Evolutionary conservation across 306 rosid genomes (phyloP).

Genomic region (Pachyrhizus erosus): DNA sequence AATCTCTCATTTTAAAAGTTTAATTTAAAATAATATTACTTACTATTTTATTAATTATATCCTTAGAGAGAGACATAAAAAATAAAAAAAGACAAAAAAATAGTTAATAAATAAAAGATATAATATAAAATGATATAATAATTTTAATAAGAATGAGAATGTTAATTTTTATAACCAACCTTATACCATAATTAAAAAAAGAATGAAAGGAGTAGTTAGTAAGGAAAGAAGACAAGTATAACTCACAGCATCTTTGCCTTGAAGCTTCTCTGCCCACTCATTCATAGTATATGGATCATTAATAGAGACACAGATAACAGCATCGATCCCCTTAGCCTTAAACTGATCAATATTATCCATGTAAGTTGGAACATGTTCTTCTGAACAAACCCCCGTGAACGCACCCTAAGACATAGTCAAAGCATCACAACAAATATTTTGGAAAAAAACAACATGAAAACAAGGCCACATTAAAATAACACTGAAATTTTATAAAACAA

Average conservation of each 20-base stretch:
- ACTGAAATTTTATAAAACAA: not conserved
- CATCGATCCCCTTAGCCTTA: conserved; percentile 78
- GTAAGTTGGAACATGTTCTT: conserved; percentile 89
- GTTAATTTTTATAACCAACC: not conserved
- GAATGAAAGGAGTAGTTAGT: not conserved
- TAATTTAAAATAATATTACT: not conserved
- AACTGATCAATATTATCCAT: conserved; percentile 71
- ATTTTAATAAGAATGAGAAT: not conserved
- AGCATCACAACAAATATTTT: conserved; percentile 9
- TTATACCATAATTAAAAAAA: not conserved
- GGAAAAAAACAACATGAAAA: not conserved
- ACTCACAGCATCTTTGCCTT: conserved; percentile 83
- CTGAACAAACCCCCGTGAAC: conserved; percentile 89
- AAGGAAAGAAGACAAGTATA: not conserved
- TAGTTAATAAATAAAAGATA: not conserved
- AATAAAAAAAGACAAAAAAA: not conserved
- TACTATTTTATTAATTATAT: not conserved
- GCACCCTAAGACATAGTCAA: conserved; percentile 74
- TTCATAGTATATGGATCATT: conserved; percentile 84
- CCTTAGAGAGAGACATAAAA: not conserved
- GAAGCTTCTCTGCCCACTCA: conserved; percentile 88
- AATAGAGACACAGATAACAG: conserved; percentile 83
- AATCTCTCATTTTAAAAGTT: not conserved
- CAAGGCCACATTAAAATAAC: not conserved
- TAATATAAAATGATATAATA: not conserved